These are phyloP conservation scores for Cladophialophora chaetospira DNA, from an alignment of 2,329 filamentous ascomycete genomes.

Conservation along the genomic window DNA sequence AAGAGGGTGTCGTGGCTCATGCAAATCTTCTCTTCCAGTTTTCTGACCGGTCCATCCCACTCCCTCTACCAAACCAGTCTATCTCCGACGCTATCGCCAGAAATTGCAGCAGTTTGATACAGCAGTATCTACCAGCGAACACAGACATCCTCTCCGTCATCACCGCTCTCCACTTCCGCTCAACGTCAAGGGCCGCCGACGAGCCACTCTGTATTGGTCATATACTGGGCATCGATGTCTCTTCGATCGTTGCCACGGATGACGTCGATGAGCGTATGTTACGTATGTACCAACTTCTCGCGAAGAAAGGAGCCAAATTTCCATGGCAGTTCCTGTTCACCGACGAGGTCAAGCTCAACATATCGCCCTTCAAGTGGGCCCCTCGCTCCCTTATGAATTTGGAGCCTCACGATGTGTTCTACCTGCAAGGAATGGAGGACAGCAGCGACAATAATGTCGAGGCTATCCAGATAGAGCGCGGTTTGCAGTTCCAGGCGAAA, in stretches of 20 bases:
- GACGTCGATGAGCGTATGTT: conserved; percentile 3
- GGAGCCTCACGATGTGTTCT: conserved; percentile 9
- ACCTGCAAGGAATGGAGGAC: conserved; percentile 4
- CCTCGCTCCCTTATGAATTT: conserved; percentile 10
- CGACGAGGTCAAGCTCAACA: conserved; percentile 6
- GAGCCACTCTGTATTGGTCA: conserved; percentile 17
- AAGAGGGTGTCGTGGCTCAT: conserved; percentile 8
- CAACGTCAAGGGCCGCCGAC: conserved; percentile 4
- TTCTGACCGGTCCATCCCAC: not conserved
- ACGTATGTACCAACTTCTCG: conserved; percentile 5
- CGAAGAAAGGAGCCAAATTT: not conserved
- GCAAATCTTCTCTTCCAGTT: conserved; percentile 11
- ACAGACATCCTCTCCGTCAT: conserved; percentile 11
- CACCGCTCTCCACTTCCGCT: conserved; percentile 11
- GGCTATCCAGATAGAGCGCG: conserved; percentile 4
- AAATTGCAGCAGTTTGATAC: conserved; percentile 2
- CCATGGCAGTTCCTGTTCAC: conserved; percentile 16
- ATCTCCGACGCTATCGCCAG: conserved; percentile 4
- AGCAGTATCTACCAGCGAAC: conserved; percentile 1
- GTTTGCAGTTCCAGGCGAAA: not conserved
- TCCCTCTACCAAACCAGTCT: not conserved
- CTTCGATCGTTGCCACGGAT: not conserved
- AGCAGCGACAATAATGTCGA: not conserved
- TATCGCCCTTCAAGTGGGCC: conserved; percentile 10
- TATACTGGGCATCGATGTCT: conserved; percentile 4